Conservation (phyloP, 371 early-diverging fungal genomes). For the Rhizomucor pusillus region DNA sequence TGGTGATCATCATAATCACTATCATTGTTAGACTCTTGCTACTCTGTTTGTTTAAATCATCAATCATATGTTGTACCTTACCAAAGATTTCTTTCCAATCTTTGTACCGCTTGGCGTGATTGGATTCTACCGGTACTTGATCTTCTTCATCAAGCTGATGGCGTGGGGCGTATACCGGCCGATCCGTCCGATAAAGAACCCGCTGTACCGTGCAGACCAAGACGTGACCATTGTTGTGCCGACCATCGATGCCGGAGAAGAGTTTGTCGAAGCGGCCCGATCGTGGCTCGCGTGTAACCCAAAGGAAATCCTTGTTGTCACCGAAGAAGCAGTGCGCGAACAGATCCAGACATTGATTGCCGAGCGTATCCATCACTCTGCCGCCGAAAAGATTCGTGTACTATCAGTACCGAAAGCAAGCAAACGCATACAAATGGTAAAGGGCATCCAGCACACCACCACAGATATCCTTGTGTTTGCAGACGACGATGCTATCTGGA, state of each 20-base stretch:
- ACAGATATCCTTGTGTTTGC: conserved; percentile 73
- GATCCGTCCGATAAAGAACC: conserved; percentile 46
- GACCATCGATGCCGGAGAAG: conserved; percentile 77
- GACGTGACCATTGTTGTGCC: conserved; percentile 77
- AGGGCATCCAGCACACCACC: conserved; percentile 61
- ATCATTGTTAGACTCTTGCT: no score
- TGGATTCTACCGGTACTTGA: conserved; percentile 73
- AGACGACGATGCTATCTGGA: conserved; percentile 78
- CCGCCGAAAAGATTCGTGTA: conserved; percentile 44
- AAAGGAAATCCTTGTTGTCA: conserved; percentile 61
- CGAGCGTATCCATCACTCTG: conserved; percentile 21
- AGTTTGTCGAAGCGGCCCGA: conserved; percentile 63
- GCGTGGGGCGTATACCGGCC: conserved; percentile 59
- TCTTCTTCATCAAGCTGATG: conserved; percentile 61
- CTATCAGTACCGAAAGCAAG: conserved; percentile 58
- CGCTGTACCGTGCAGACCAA: conserved; percentile 48
- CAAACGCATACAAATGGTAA: conserved; percentile 74
- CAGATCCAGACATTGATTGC: conserved; percentile 48
- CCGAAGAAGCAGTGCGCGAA: conserved; percentile 53
- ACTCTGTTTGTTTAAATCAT: background rate
- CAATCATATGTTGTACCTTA: conserved; percentile 78
- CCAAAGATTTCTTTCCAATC: conserved; percentile 68
- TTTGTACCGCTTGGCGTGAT: conserved; percentile 74
- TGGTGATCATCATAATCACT: no score
- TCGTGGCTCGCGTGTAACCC: conserved; percentile 70